phyloP scores from a whole-genome alignment of 495 filamentous ascomycete genomes.

The Aspergillus ellipticus region DNA sequence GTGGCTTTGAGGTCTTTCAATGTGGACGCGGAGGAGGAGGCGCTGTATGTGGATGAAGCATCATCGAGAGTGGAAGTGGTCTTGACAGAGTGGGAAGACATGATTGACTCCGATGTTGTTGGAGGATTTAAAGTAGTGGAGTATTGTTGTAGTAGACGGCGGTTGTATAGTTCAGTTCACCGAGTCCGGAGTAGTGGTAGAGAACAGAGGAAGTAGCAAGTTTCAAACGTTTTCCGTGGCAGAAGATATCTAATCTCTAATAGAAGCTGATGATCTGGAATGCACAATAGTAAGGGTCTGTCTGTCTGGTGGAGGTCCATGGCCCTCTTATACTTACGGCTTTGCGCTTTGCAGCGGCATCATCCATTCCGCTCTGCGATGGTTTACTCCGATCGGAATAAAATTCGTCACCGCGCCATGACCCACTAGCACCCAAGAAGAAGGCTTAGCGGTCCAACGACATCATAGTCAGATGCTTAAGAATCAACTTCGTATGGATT shows the following conservation, averaged over 20 bases:
- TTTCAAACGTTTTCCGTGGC: not conserved
- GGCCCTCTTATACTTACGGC: no score
- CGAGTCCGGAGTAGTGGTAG: not conserved
- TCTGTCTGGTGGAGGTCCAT: not conserved
- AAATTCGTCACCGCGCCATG: not conserved
- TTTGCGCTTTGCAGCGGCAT: not conserved
- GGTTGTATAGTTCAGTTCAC: not conserved
- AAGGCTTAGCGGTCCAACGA: not conserved
- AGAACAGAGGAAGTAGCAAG: not conserved
- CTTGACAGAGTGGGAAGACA: not conserved
- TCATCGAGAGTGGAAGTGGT: conserved; percentile 9
- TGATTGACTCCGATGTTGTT: conserved; percentile 4
- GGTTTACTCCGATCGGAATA: not conserved
- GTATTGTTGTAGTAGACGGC: conserved; percentile 12
- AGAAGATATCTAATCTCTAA: not conserved
- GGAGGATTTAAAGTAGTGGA: not conserved
- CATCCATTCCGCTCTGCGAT: not conserved
- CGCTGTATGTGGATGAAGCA: conserved; percentile 24
- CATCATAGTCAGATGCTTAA: not conserved
- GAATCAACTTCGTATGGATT: not conserved
- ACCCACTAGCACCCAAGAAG: not conserved
- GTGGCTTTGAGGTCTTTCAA: conserved; percentile 19
- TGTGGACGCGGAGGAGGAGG: conserved; percentile 27
- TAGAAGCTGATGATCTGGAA: not conserved
- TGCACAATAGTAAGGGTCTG: not conserved